These are phyloP conservation scores for Acanthamoeba healyi DNA, from an alignment of 208 protist genomes.

Conservation along the genomic window DNA sequence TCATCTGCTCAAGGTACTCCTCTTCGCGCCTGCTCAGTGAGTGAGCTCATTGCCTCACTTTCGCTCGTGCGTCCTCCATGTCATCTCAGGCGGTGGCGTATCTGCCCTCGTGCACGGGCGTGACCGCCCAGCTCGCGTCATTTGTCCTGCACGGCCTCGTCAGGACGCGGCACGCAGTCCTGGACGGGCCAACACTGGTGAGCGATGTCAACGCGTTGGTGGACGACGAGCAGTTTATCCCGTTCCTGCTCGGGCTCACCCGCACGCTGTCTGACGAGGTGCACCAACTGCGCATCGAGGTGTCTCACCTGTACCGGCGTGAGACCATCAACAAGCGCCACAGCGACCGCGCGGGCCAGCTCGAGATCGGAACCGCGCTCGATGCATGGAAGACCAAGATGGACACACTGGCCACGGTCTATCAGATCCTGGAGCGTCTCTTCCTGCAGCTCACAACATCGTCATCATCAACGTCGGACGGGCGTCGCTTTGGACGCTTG, in stretches of 20 bases:
- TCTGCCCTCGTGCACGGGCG: neutral
- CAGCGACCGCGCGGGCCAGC: neutral
- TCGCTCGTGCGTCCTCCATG: neutral
- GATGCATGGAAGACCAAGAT: neutral
- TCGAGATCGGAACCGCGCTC: neutral
- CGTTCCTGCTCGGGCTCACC: neutral
- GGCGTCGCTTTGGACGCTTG: neutral
- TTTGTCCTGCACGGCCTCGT: neutral
- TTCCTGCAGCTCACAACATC: neutral
- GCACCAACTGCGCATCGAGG: neutral
- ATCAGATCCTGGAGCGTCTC: neutral
- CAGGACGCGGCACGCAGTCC: neutral
- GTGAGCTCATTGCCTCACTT: neutral
- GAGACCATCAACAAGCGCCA: constrained; percentile 27
- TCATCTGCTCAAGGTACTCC: neutral
- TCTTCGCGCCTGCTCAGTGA: neutral
- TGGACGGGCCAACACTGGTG: neutral
- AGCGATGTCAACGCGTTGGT: neutral
- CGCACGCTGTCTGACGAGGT: neutral
- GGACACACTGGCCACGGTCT: constrained; percentile 11
- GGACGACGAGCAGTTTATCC: neutral
- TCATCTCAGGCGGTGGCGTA: neutral
- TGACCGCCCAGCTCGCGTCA: neutral
- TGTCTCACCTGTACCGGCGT: neutral
- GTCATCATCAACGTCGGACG: neutral